Evolutionary conservation across 176 grass and related monocot species (phyloP).

Genomic region (Bromus sterilis): DNA sequence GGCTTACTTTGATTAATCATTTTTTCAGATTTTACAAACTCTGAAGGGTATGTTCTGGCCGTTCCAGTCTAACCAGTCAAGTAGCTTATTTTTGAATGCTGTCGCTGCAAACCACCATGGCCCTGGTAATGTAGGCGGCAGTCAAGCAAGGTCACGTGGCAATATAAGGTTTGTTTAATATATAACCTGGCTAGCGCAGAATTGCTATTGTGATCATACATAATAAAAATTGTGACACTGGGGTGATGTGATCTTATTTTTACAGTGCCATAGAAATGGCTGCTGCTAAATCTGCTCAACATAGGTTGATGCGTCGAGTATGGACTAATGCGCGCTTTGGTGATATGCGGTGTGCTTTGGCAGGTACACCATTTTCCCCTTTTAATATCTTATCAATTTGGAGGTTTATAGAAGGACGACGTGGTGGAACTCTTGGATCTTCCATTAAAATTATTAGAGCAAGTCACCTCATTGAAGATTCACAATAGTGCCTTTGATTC

Average conservation of each 20-base stretch:
- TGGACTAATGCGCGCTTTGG: constrained; percentile 80
- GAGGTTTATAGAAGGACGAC: background rate
- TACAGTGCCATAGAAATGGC: constrained; percentile 72
- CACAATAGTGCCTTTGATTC: background rate
- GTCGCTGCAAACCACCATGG: constrained; percentile 50
- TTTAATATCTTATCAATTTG: background rate
- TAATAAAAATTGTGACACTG: background rate
- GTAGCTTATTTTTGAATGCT: constrained; percentile 79
- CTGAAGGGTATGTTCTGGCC: constrained; percentile 87
- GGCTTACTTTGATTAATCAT: background rate
- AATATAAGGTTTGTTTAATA: constrained; percentile 53
- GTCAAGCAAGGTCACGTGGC: constrained; percentile 19
- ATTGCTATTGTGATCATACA: background rate
- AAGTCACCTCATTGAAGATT: background rate
- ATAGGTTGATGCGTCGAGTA: constrained; percentile 79
- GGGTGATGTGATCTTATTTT: constrained; percentile 7
- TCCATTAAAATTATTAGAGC: background rate
- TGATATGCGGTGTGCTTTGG: constrained; percentile 86
- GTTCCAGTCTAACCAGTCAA: constrained; percentile 58
- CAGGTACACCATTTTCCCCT: constrained; percentile 37
- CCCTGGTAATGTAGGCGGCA: constrained; percentile 34
- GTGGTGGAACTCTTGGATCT: background rate
- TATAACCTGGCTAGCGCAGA: background rate
- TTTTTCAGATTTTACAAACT: constrained; percentile 64
- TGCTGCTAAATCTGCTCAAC: constrained; percentile 86